phyloP scores from a whole-genome alignment of 805 yeast species.

The Monosporozyma aquatica region DNA sequence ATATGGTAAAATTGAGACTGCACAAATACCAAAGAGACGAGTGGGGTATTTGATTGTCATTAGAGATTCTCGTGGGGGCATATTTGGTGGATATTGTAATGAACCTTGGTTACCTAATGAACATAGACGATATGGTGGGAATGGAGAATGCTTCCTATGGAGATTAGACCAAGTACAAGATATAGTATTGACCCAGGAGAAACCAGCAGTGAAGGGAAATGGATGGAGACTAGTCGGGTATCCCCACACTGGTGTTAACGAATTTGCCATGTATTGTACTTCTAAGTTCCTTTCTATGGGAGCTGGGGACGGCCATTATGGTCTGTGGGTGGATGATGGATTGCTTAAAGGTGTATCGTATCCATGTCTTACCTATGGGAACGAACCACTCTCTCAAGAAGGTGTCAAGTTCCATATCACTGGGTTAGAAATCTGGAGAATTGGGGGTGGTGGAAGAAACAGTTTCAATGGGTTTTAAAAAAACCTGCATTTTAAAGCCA shows the following conservation, averaged over 20 bases:
- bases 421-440: slow-evolving; percentile 80
- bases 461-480: too few relatives aligned
- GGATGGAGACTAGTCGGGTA: slow-evolving; percentile 60
- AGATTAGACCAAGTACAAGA: slow-evolving; percentile 42
- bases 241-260: slow-evolving; percentile 82
- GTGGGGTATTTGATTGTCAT: slow-evolving; percentile 70
- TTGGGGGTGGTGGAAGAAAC: slow-evolving; percentile 33
- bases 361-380: slow-evolving; percentile 79
- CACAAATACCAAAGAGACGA: slow-evolving; percentile 32
- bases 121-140: slow-evolving; percentile 71
- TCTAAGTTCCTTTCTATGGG: slow-evolving; percentile 74
- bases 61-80: slow-evolving; percentile 50
- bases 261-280: slow-evolving; percentile 75
- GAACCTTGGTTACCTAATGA: slow-evolving; percentile 67
- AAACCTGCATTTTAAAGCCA: too few relatives aligned
- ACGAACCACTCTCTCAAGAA: slow-evolving; percentile 61
- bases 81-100: slow-evolving; percentile 75
- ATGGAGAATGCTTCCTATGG: slow-evolving; percentile 94
- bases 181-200: slow-evolving; percentile 13
- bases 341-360: slow-evolving; percentile 70
- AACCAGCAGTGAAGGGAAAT: slow-evolving; percentile 5
- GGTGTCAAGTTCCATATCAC: slow-evolving; percentile 60
- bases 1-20: slow-evolving; percentile 41
- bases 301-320: slow-evolving; percentile 88
- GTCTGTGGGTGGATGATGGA: slow-evolving; percentile 76